Percentiles rank a stretch among this genome's conserved stretches.
Conservation (phyloP, 495 filamentous ascomycete genomes). For the Xylaria palmicola region DNA sequence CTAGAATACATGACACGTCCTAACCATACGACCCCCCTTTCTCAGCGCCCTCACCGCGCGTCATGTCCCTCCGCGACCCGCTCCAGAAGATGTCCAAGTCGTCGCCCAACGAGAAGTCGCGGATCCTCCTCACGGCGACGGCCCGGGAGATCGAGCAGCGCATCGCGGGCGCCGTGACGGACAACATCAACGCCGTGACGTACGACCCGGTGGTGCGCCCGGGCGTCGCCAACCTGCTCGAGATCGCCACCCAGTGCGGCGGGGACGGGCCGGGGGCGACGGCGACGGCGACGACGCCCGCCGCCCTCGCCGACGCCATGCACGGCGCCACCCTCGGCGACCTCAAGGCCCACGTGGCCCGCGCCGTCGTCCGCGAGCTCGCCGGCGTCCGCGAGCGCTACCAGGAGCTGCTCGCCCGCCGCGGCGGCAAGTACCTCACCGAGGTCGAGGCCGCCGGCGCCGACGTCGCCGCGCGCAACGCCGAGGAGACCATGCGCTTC, state of each 20-base stretch:
- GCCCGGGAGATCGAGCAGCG: slow-evolving; percentile 61
- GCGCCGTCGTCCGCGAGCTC: slow-evolving; percentile 55
- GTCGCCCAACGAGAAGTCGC: slow-evolving; percentile 61
- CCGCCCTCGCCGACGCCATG: slow-evolving; percentile 57
- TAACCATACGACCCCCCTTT: not conserved
- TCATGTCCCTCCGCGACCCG: slow-evolving; percentile 86
- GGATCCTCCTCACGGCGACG: slow-evolving; percentile 78
- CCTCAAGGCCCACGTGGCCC: slow-evolving; percentile 65
- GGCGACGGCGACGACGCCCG: slow-evolving; percentile 40
- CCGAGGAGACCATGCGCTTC: slow-evolving; percentile 62
- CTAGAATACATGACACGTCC: not conserved
- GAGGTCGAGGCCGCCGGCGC: slow-evolving; percentile 60
- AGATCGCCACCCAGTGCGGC: slow-evolving; percentile 62
- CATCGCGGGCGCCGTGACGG: slow-evolving; percentile 73
- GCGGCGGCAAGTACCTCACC: slow-evolving; percentile 54
- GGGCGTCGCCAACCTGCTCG: slow-evolving; percentile 83
- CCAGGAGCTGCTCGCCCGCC: slow-evolving; percentile 44
- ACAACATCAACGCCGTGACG: slow-evolving; percentile 59
- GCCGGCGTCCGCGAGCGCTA: slow-evolving; percentile 62
- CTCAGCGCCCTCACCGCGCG: slow-evolving; percentile 66
- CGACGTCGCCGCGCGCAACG: slow-evolving; percentile 59
- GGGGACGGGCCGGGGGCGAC: no score
- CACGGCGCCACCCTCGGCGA: slow-evolving; percentile 49
- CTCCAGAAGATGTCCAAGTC: slow-evolving; percentile 92
- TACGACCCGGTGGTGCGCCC: slow-evolving; percentile 72